Percentiles rank a stretch among this genome's conserved stretches.
phyloP scores from a whole-genome alignment of 257 asterid species.

The Ilex asprella region DNA sequence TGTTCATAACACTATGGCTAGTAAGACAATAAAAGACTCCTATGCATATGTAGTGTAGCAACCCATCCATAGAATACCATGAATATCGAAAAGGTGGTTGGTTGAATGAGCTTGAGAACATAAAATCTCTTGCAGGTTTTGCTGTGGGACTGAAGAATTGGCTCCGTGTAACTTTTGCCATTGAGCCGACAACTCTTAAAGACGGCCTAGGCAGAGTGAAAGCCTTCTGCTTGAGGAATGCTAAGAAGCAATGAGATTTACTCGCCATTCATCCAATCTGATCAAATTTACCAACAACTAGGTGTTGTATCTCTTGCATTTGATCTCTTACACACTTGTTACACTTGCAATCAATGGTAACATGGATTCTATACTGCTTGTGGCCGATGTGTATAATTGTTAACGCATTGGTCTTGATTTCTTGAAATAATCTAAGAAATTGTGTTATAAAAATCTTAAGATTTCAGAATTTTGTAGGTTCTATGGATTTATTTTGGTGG shows the following conservation, averaged over 20 bases:
- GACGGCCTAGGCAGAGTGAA: slow-evolving; percentile 61
- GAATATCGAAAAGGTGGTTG: background rate
- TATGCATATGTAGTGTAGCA: background rate
- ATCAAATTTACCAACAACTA: background rate
- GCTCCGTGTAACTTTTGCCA: slow-evolving; percentile 54
- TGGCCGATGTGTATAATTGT: too few relatives aligned
- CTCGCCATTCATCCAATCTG: too few relatives aligned
- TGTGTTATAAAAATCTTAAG: too few relatives aligned
- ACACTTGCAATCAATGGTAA: too few relatives aligned
- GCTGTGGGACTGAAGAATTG: slow-evolving; percentile 56
- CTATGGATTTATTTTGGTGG: too few relatives aligned
- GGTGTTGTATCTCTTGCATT: background rate
- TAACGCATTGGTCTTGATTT: too few relatives aligned
- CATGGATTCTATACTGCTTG: too few relatives aligned
- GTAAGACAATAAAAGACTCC: too few relatives aligned
- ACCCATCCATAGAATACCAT: background rate
- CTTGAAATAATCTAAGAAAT: too few relatives aligned
- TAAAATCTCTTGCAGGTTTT: slow-evolving; percentile 32
- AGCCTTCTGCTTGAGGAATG: slow-evolving; percentile 50
- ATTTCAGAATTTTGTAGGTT: too few relatives aligned
- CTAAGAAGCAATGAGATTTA: slow-evolving; percentile 17
- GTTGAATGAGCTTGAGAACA: background rate
- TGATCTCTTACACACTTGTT: background rate
- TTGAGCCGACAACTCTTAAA: slow-evolving; percentile 36
- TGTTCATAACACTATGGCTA: too few relatives aligned